Evolutionary conservation across 306 rosid species (phyloP).

Genomic region (Castanopsis chinensis): DNA sequence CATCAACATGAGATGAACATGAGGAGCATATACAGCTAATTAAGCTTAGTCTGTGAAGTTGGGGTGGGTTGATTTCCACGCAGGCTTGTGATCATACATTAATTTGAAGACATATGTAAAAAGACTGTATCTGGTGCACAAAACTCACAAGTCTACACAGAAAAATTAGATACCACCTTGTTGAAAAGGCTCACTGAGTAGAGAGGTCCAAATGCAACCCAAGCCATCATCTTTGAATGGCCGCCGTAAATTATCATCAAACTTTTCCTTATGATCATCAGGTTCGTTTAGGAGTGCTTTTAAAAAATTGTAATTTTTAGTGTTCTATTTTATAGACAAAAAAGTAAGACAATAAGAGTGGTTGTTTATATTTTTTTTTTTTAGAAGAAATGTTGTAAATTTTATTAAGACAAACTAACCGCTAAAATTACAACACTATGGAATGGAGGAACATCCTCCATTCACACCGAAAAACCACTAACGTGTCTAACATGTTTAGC

Average conservation of each 20-base stretch:
- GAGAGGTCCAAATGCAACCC: conserved; percentile 61
- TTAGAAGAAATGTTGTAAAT: too few relatives aligned
- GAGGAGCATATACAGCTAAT: neutral
- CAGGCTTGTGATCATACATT: neutral
- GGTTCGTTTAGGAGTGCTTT: conserved; percentile 33
- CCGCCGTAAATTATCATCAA: conserved; percentile 31
- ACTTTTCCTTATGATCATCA: conserved; percentile 18
- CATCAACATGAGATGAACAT: conserved; percentile 12
- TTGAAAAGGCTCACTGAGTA: conserved; percentile 41
- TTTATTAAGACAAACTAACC: too few relatives aligned
- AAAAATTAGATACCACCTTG: neutral
- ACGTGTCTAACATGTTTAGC: too few relatives aligned
- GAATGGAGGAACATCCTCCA: too few relatives aligned
- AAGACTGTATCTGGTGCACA: too few relatives aligned
- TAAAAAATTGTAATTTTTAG: too few relatives aligned
- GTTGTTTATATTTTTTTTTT: too few relatives aligned
- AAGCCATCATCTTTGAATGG: conserved; percentile 39
- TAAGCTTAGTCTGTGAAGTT: neutral
- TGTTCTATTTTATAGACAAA: too few relatives aligned
- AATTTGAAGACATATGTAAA: neutral
- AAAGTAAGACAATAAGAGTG: too few relatives aligned
- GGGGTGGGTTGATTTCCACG: neutral
- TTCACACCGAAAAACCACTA: too few relatives aligned
- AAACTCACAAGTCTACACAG: too few relatives aligned
- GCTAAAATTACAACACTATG: too few relatives aligned